These are phyloP conservation scores for Francoa sonchifolia DNA, from an alignment of 441 rosid genomes.

Conservation along the genomic window DNA sequence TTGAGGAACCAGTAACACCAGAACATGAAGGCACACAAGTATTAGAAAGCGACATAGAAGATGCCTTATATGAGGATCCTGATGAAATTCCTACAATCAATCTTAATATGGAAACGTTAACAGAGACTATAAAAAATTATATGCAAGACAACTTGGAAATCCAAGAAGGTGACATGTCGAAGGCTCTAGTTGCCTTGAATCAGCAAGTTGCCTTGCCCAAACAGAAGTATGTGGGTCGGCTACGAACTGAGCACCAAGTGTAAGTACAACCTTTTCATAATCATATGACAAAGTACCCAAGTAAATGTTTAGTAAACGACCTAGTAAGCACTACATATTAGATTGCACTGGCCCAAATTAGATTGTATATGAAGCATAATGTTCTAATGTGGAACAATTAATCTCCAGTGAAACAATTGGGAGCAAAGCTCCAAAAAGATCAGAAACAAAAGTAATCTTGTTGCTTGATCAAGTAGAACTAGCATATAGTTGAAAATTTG, in stretches of 20 bases:
- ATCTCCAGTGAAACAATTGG: too few species aligned
- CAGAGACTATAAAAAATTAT: conserved; percentile 45
- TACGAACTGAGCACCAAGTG: conserved; percentile 97
- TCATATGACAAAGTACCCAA: neutral
- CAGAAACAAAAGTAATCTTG: too few species aligned
- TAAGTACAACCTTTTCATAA: conserved; percentile 34
- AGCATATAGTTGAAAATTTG: too few species aligned
- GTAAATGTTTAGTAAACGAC: neutral
- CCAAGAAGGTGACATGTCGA: conserved; percentile 69
- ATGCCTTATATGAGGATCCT: conserved; percentile 51
- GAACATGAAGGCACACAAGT: conserved; percentile 36
- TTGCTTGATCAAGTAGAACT: too few species aligned
- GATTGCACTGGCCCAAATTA: too few species aligned
- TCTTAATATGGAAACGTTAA: conserved; percentile 53
- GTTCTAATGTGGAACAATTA: too few species aligned
- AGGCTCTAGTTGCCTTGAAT: conserved; percentile 83
- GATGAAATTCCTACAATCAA: conserved; percentile 73
- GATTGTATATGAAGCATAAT: too few species aligned
- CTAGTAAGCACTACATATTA: too few species aligned
- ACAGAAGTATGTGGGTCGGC: conserved; percentile 65
- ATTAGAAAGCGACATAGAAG: conserved; percentile 60
- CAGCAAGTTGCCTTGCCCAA: conserved; percentile 55
- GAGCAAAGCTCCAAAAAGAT: too few species aligned
- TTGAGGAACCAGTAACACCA: conserved; percentile 81
- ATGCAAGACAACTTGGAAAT: conserved; percentile 65